Evolutionary conservation across 1,284 basidiomycete species (phyloP).

Genomic region (Leucoagaricus sp.): DNA sequence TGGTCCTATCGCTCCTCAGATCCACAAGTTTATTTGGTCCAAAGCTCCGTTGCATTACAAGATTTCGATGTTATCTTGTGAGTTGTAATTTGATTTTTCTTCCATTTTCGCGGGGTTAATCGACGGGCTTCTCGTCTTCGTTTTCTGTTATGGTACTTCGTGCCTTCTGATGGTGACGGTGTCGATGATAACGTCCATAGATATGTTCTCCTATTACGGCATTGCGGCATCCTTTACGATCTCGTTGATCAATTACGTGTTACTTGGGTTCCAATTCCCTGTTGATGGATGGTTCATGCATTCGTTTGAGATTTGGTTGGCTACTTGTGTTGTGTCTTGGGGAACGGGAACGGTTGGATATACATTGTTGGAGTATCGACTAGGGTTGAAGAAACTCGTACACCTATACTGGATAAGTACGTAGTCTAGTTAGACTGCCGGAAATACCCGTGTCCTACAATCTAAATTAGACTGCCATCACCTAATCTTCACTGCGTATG

Average conservation of each 20-base stretch:
- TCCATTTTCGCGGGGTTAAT: background rate
- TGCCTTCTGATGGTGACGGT: background rate
- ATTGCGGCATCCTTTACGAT: conserved; percentile 71
- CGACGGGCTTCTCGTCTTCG: background rate
- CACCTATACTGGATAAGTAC: too few species aligned
- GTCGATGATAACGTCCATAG: conserved; percentile 37
- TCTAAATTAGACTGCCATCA: too few species aligned
- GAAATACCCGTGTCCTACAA: too few species aligned
- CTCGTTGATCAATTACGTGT: conserved; percentile 71
- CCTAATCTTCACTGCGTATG: too few species aligned
- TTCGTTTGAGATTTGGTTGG: conserved; percentile 78
- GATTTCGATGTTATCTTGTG: conserved; percentile 73
- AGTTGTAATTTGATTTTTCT: too few species aligned
- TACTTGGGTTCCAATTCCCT: conserved; percentile 69
- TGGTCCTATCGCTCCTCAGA: conserved; percentile 74
- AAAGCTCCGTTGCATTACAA: conserved; percentile 81
- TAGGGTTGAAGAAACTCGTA: conserved; percentile 61
- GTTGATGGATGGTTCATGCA: conserved; percentile 75
- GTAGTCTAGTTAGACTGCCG: too few species aligned
- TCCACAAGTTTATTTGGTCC: conserved; percentile 76
- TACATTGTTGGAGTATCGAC: conserved; percentile 74
- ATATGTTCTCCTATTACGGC: conserved; percentile 90
- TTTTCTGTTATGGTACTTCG: background rate
- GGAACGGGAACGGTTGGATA: conserved; percentile 75
- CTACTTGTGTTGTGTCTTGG: conserved; percentile 78